Evolutionary conservation across 2,329 filamentous ascomycete species (phyloP).

Genomic region (Penicillium sp.): DNA sequence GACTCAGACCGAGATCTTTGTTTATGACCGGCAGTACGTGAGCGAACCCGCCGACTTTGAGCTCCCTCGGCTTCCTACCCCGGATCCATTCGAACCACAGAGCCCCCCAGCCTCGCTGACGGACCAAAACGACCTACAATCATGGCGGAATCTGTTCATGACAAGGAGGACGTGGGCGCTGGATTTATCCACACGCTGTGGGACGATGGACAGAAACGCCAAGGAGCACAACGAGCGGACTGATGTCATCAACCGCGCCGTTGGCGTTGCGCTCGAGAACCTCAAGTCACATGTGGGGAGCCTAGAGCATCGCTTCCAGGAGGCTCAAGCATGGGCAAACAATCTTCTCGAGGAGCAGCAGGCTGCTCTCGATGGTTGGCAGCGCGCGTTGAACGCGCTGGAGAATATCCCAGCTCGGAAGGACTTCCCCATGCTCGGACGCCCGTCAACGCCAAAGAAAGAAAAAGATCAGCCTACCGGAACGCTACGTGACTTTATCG

Average conservation of each 20-base stretch:
- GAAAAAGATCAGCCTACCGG: slow-evolving; percentile 51
- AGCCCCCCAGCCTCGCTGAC: slow-evolving; percentile 76
- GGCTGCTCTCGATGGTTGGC: slow-evolving; percentile 47
- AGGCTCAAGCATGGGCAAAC: slow-evolving; percentile 50
- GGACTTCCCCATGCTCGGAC: slow-evolving; percentile 45
- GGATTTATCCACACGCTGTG: slow-evolving; percentile 68
- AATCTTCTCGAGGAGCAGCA: slow-evolving; percentile 48
- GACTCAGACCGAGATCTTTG: slow-evolving; percentile 77
- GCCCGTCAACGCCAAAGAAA: slow-evolving; percentile 43
- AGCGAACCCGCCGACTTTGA: slow-evolving; percentile 49
- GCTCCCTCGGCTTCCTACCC: slow-evolving; percentile 54
- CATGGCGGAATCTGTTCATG: slow-evolving; percentile 88
- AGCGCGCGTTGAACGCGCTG: slow-evolving; percentile 38
- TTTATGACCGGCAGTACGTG: slow-evolving; percentile 82
- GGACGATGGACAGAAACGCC: slow-evolving; percentile 62
- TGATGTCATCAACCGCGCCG: slow-evolving; percentile 67
- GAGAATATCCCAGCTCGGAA: slow-evolving; percentile 46
- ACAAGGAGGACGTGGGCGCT: slow-evolving; percentile 78
- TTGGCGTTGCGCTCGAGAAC: slow-evolving; percentile 84
- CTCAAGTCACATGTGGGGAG: slow-evolving; percentile 51
- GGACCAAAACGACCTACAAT: slow-evolving; percentile 74
- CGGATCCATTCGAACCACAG: slow-evolving; percentile 60
- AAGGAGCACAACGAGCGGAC: slow-evolving; percentile 54
- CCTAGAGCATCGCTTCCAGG: slow-evolving; percentile 48
- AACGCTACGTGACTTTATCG: slow-evolving; percentile 74